Base-by-base conservation (phyloP, 23 red algal species). In the Agarophyton chilense region DNA sequence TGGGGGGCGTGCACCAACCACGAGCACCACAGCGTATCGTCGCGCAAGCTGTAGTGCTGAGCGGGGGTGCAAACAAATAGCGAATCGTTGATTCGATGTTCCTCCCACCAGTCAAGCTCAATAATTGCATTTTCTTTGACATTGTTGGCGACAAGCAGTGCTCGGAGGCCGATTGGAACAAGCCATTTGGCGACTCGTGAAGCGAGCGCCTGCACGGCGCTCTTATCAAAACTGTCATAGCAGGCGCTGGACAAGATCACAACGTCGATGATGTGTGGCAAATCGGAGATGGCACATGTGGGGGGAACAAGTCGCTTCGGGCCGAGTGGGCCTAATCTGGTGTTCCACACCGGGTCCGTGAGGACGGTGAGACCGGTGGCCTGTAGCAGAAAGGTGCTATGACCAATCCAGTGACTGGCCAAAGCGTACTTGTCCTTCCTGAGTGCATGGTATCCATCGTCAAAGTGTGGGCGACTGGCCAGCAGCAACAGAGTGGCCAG, bases 71-170 rank as follows among this genome's bases (percentile, higher is more conserved):
- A 91, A 17, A 81, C 63, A 54, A 91, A 78, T 24, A 46, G n/a
- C 9, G 34, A 40, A 42, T 67, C 68, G 13, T 81, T 61, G 21
- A 68, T 57, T 58, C 44, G 55, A 49, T 67, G 72, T 56, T 79
- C 57, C 57, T 91, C 62, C 87, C 87, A 91, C 87, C 87, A 91
- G 67, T 91, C 87, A 25, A 91, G 57, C 62, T 91, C 87, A 35
- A 74, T 91, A n/a, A 91, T 72, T 58, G 46, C 71, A n/a, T 67
- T 73, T 33, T 78, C 72, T 54, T 56, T 53, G 19, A 79, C 74
- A 45, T 56, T 56, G 42, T 56, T 60, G 18, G 73, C 14, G 31
- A 91, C 72, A 43, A 91, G 55, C 24, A 91, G 31, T 25, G 46
- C 42, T 40, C 76, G 76, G 10, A 91, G 14, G 4, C 87, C 87